phyloP scores from a whole-genome alignment of 139 green algal genomes.

The Haematococcus lacustris region DNA sequence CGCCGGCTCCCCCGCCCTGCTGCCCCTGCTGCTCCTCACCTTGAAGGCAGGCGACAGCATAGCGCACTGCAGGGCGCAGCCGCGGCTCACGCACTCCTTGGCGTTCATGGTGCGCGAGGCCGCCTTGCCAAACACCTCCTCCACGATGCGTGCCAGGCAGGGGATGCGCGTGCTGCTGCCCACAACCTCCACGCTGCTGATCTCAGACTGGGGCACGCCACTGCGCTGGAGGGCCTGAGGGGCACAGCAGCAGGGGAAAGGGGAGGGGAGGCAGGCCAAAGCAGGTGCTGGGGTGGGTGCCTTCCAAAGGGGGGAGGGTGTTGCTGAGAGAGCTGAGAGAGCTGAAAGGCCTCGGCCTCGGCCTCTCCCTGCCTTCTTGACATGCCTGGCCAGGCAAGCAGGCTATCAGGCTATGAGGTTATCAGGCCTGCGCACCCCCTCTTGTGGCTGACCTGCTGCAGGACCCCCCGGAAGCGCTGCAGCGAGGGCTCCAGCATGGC shows the following conservation, averaged over 20 bases:
- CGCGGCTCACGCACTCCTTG: slow-evolving; percentile 87
- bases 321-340: too few species aligned
- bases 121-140: slow-evolving; percentile 59
- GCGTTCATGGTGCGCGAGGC: slow-evolving; percentile 87
- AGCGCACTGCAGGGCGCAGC: slow-evolving; percentile 92
- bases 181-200: slow-evolving; percentile 78
- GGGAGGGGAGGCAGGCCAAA: too few species aligned
- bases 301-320: too few species aligned
- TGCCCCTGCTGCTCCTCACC: slow-evolving; percentile 19
- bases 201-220: neutral
- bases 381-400: too few species aligned
- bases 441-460: slow-evolving; percentile 21
- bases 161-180: slow-evolving; percentile 81
- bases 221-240: too few species aligned
- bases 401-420: too few species aligned
- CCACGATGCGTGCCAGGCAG: slow-evolving; percentile 14
- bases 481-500: slow-evolving; percentile 61
- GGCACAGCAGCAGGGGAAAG: too few species aligned
- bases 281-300: too few species aligned
- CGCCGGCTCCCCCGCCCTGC: too few species aligned
- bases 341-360: too few species aligned
- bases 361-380: too few species aligned
- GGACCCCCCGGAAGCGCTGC: slow-evolving; percentile 44
- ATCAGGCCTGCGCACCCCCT: neutral
- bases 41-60: slow-evolving; percentile 96